These are phyloP conservation scores for Sicyos baderoa DNA, from an alignment of 306 rosid genomes.

Conservation along the genomic window DNA sequence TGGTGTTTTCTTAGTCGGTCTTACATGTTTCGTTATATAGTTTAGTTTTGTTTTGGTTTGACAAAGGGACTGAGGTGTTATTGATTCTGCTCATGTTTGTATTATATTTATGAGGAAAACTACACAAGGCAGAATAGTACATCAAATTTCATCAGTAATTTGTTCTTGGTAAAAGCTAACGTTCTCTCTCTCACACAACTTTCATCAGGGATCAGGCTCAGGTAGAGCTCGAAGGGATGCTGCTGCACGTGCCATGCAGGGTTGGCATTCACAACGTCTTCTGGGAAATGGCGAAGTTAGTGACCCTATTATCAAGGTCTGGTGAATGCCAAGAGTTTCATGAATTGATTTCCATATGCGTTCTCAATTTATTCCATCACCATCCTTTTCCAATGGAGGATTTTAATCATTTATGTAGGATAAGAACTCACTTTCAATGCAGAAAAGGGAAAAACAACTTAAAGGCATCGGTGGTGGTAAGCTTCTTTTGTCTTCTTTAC, in stretches of 20 bases:
- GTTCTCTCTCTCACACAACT: not conserved
- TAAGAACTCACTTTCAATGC: constrained; percentile 55
- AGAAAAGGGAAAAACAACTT: constrained; percentile 92
- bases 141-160: not conserved
- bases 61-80: not conserved
- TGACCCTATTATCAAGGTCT: constrained; percentile 89
- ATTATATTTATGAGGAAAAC: not conserved
- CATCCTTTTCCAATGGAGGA: not conserved
- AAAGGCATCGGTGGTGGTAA: constrained; percentile 86
- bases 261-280: constrained; percentile 98
- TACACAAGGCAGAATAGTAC: not conserved
- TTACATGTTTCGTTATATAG: too few species aligned
- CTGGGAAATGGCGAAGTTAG: constrained; percentile 93
- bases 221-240: constrained; percentile 97
- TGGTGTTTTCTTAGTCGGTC: too few species aligned
- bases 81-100: constrained; percentile 6
- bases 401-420: constrained; percentile 43
- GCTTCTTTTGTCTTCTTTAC: constrained; percentile 23
- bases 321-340: constrained; percentile 22
- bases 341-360: constrained; percentile 14
- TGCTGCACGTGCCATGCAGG: constrained; percentile 98
- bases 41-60: too few species aligned
- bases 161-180: not conserved
- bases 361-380: not conserved
- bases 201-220: constrained; percentile 56